These are phyloP conservation scores for Claviceps arundinis DNA, from an alignment of 2,329 filamentous ascomycete species.

Conservation along the genomic window DNA sequence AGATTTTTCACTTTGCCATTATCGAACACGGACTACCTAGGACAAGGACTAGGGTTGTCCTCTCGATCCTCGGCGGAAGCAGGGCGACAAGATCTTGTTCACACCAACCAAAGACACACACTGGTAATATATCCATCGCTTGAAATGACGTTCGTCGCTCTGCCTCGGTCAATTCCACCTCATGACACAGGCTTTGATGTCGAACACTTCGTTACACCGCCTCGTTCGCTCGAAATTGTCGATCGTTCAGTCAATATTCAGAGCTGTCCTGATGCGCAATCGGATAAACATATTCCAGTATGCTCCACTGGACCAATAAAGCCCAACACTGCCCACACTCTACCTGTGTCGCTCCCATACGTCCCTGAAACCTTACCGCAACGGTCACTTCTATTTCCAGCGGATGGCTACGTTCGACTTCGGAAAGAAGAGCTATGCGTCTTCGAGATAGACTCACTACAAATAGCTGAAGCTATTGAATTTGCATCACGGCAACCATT, in stretches of 20 bases:
- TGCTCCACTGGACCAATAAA: conserved; percentile 66
- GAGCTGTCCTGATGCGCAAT: conserved; percentile 36
- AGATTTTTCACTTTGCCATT: neutral
- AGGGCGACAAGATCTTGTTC: neutral
- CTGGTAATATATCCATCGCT: neutral
- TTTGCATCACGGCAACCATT: conserved; percentile 66
- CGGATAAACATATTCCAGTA: conserved; percentile 82
- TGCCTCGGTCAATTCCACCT: conserved; percentile 33
- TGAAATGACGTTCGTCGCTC: conserved; percentile 41
- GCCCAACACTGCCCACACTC: conserved; percentile 42
- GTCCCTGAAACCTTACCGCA: conserved; percentile 36
- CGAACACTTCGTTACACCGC: conserved; percentile 22
- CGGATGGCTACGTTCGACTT: conserved; percentile 43
- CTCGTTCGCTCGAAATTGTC: conserved; percentile 25
- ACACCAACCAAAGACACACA: neutral
- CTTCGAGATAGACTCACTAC: conserved; percentile 58
- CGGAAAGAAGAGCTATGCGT: conserved; percentile 44
- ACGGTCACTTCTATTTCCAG: conserved; percentile 63
- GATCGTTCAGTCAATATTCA: conserved; percentile 11
- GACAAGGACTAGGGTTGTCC: neutral
- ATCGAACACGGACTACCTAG: neutral
- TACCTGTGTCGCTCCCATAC: conserved; percentile 52
- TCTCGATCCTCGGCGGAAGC: neutral
- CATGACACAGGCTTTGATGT: conserved; percentile 31
- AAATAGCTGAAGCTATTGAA: conserved; percentile 60